Conservation (phyloP, 805 yeast species). For the Isabelozyma pseudorhagii region DNA sequence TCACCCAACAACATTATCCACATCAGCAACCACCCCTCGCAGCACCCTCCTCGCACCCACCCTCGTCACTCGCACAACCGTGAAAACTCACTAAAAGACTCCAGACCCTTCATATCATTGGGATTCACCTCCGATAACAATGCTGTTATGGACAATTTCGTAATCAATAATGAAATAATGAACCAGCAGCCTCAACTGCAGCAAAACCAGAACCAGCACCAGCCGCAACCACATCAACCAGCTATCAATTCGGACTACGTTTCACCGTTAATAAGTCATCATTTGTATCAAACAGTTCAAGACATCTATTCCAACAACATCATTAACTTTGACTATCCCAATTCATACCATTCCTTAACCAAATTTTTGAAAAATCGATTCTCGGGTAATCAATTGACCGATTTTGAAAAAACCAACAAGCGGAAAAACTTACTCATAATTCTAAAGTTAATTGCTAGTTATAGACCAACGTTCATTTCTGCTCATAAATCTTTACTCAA, state of each 20-base stretch:
- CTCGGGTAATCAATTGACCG: conserved; percentile 44
- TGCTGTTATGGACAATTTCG: background rate
- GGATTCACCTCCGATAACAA: conserved; percentile 6
- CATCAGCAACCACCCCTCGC: conserved; percentile 1
- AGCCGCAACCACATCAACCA: background rate
- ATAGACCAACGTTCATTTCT: conserved; percentile 74
- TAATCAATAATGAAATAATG: background rate
- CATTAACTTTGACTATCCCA: conserved; percentile 59
- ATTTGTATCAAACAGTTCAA: conserved; percentile 49
- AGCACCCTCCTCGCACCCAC: background rate
- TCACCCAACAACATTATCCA: conserved; percentile 3
- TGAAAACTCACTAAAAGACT: conserved; percentile 12
- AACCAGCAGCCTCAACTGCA: background rate
- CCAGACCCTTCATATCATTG: conserved; percentile 42
- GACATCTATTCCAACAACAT: conserved; percentile 47
- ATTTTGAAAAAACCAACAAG: conserved; percentile 25
- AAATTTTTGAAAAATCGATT: conserved; percentile 53
- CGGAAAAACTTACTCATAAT: conserved; percentile 37
- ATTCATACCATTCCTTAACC: conserved; percentile 59
- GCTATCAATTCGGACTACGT: conserved; percentile 36
- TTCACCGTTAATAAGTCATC: conserved; percentile 56
- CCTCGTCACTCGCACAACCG: background rate
- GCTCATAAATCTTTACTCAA: conserved; percentile 66
- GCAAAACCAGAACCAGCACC: background rate
- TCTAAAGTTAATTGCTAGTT: conserved; percentile 58